Evolutionary conservation across 2,329 filamentous ascomycete genomes (phyloP), one percentile per base, ranked within the genome.

Genomic region (Fusarium sp.): DNA sequence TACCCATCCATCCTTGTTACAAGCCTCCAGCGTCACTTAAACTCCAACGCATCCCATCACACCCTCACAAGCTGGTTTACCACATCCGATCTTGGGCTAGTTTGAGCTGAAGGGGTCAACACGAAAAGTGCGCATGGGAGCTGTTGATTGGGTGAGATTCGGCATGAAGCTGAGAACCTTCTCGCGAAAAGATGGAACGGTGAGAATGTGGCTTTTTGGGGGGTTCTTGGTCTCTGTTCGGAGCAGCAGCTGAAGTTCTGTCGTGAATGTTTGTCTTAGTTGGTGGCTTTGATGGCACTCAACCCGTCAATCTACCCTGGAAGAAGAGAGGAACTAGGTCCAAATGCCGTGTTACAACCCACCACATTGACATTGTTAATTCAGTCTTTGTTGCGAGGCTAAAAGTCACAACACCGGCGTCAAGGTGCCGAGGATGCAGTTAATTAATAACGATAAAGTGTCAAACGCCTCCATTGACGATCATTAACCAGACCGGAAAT

Each of bases 21-120:
- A 70, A 70, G 66, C 66, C 67, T 52, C 48, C 49, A 26, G 66
- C 66, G 58, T 70, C 67, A 70, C 52, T 64, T 31, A 29, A 39
- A 38, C 37, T 43, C 38, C 43, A 35, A 44, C 63, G 37, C 37
- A 41, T 43, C 31, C 46, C 46, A 46, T 49, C 38, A 70, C 66
- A 67, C 53, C 66, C 57, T 63, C 48, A 16, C 47, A 44, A 44
- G 24, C 46, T 48, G 31, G 39, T 44, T 38, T 64, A 39, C 49
- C 39, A 38, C 42, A 43, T 66, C 57, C 33, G 24, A 68, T 67
- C 41, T 57, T 67, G 57, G 53, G 35, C 54, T 49, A 57, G 58
- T 8, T 62, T 24, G 35, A 43, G 42, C 46, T 46, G 35, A 38
- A 38, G 33, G 41, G 28, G 28, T 44, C 35, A 50, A 39, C 46